Evolutionary conservation across 1,139 yeast species (phyloP).

Genomic region (Maudiozyma humilis): DNA sequence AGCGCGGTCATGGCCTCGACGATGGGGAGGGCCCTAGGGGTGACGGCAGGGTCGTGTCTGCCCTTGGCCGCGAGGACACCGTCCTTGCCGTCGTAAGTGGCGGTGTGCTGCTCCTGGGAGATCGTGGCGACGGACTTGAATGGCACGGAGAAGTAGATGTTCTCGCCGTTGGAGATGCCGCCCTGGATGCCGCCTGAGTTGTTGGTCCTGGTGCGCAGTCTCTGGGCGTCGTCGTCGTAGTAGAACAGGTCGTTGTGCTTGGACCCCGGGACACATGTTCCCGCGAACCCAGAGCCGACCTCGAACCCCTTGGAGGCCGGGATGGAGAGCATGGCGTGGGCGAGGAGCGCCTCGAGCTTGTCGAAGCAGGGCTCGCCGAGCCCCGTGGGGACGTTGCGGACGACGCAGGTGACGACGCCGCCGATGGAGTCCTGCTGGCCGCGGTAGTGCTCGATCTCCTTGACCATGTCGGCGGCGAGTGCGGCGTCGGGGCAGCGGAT

Average conservation of each 20-base stretch:
- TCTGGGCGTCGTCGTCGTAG: slow-evolving; percentile 44
- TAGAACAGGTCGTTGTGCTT: slow-evolving; percentile 84
- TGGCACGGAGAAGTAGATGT: slow-evolving; percentile 88
- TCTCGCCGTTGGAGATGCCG: slow-evolving; percentile 93
- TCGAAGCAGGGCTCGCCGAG: slow-evolving; percentile 97
- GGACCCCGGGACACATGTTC: slow-evolving; percentile 86
- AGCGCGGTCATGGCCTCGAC: slow-evolving; percentile 97
- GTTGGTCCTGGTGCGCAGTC: slow-evolving; percentile 78
- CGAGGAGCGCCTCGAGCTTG: slow-evolving; percentile 86
- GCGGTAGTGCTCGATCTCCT: slow-evolving; percentile 77
- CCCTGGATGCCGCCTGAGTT: slow-evolving; percentile 97
- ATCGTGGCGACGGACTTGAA: slow-evolving; percentile 98
- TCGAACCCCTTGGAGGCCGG: slow-evolving; percentile 98
- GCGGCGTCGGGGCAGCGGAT: slow-evolving; percentile 83
- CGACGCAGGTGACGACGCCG: slow-evolving; percentile 95
- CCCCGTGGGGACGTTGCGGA: slow-evolving; percentile 87
- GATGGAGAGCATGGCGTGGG: slow-evolving; percentile 94
- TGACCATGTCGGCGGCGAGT: slow-evolving; percentile 72
- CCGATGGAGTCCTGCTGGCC: slow-evolving; percentile 91
- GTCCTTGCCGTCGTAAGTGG: slow-evolving; percentile 74
- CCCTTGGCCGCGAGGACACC: slow-evolving; percentile 94
- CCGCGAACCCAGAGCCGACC: slow-evolving; percentile 91
- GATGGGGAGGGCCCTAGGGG: slow-evolving; percentile 96
- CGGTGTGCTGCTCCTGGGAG: slow-evolving; percentile 82
- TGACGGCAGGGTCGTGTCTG: slow-evolving; percentile 96